Base-by-base conservation (phyloP, 495 filamentous ascomycete species). In the Melanomma pulvis-pyrius region DNA sequence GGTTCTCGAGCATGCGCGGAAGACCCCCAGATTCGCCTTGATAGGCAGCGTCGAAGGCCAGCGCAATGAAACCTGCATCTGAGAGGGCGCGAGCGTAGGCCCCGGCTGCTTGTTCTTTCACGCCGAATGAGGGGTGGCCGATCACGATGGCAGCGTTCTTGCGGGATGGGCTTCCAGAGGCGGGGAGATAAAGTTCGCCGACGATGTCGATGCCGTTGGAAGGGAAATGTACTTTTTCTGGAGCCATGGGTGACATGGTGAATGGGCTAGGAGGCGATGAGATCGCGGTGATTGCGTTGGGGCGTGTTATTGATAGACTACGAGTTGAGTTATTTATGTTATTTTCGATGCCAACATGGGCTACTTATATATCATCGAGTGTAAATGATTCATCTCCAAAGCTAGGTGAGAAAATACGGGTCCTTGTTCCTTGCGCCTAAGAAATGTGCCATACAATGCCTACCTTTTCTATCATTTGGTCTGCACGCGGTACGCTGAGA, bases 41-140 rank as follows among this genome's bases (percentile, higher is more conserved):
- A 58, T 78, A 79, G 17, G 69, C 76, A 29, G 75, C 77, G 50
- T 82, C 79, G 49, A 73, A 79, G 22, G 75, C 63, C 13, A 81
- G 72, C 24, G 58, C 50, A 44, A 61, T 54, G 72, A 80, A 82
- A 3, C 79, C 77, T 0, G 48, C 59, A 21, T 73, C 46, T 29
- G 75, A 28, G 8, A 81, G 73, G 1, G 71, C 7, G 2, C 49
- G 32, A 13, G 77, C 79, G 48, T 82, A 72, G 50, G 61, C 32
- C 22, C 58, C 68, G 12, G 79, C 47, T 1, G 75, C 70, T 69
- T 81, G 77, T 61, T 82, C 80, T 68, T 81, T 81, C 32, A 79
- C 70, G 12, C 65, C 68, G 11, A 63, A 73, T 65, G 68, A 66
- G 12, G 78, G 79, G 58, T 80, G 77, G 54, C 63, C 41, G 59